A percentile compares a stretch with the other conserved stretches of the same genome.
Evolutionary conservation across 306 rosid genomes (phyloP).

Genomic region (Arachis hypogaea): DNA sequence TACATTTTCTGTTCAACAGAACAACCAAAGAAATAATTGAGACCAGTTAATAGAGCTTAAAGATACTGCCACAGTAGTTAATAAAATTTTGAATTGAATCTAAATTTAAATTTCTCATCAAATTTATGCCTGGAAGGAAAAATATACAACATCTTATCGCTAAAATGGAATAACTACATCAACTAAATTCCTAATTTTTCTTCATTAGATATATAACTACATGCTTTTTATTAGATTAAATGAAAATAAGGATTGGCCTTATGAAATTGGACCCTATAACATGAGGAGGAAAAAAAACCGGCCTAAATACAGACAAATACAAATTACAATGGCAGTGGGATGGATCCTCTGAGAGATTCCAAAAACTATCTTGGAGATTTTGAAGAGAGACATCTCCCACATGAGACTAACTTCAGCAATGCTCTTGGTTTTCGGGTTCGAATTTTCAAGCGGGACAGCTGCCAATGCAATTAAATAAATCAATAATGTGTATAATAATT

Average conservation of each 20-base stretch:
- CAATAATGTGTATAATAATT: slow-evolving; percentile 16
- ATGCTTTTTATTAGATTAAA: slow-evolving; percentile 57
- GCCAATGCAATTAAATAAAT: slow-evolving; percentile 51
- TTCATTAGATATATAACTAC: slow-evolving; percentile 48
- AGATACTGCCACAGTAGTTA: not conserved
- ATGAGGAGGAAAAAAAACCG: slow-evolving; percentile 38
- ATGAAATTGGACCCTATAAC: slow-evolving; percentile 48
- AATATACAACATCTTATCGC: slow-evolving; percentile 46
- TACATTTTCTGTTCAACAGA: too few species aligned
- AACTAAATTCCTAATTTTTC: slow-evolving; percentile 50
- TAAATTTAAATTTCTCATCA: slow-evolving; percentile 23
- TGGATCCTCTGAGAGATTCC: slow-evolving; percentile 50
- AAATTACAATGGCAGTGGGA: slow-evolving; percentile 43
- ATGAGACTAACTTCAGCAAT: slow-evolving; percentile 79
- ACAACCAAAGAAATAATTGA: too few species aligned
- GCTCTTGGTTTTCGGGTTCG: slow-evolving; percentile 66
- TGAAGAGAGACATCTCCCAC: slow-evolving; percentile 80
- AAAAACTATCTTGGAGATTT: slow-evolving; percentile 79
- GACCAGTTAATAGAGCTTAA: not conserved
- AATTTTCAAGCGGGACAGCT: slow-evolving; percentile 87
- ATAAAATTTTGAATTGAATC: slow-evolving; percentile 21
- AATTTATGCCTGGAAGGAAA: slow-evolving; percentile 39
- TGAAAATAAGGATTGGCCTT: not conserved
- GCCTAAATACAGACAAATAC: slow-evolving; percentile 58
- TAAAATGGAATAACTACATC: slow-evolving; percentile 42